Conservation (phyloP, 164 flowering plant species). For the Cinnamomum micranthum region DNA sequence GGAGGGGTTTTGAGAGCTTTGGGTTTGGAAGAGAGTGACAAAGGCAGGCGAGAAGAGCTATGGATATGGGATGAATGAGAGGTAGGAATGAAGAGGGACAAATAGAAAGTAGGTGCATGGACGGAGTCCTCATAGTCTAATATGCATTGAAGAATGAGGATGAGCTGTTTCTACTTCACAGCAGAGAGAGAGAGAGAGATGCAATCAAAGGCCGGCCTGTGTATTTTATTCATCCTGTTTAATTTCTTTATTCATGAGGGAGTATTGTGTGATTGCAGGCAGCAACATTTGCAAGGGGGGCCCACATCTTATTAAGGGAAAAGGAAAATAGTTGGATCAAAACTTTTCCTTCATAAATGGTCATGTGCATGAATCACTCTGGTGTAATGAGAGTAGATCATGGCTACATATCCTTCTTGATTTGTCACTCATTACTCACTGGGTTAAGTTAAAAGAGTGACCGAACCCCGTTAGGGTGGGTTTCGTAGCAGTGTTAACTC, state of each 20-base stretch:
- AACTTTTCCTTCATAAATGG: not conserved
- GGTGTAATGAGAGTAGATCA: too few relatives aligned
- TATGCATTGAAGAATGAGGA: not conserved
- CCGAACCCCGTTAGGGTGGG: too few relatives aligned
- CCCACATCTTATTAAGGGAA: not conserved
- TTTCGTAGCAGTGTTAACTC: too few relatives aligned
- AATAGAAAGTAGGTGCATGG: not conserved
- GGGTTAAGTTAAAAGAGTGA: too few relatives aligned
- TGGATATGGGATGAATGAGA: not conserved
- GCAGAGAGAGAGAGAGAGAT: slow-evolving; percentile 2
- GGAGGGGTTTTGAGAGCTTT: not conserved
- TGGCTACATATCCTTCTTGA: too few relatives aligned
- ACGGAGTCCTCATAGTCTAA: slow-evolving; percentile 1
- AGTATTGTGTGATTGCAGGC: not conserved
- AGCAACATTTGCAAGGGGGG: not conserved
- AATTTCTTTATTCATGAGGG: not conserved
- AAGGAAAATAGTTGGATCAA: not conserved
- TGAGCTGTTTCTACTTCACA: slow-evolving; percentile 1
- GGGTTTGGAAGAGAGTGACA: slow-evolving; percentile 2
- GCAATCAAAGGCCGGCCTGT: slow-evolving; percentile 3
- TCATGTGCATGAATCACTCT: not conserved
- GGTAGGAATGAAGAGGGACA: not conserved
- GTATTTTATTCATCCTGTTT: not conserved
- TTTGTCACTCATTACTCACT: too few relatives aligned
- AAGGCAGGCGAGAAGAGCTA: not conserved